Base-by-base conservation (phyloP, 1,139 yeast genomes). In the Magnusiomyces sp. region DNA sequence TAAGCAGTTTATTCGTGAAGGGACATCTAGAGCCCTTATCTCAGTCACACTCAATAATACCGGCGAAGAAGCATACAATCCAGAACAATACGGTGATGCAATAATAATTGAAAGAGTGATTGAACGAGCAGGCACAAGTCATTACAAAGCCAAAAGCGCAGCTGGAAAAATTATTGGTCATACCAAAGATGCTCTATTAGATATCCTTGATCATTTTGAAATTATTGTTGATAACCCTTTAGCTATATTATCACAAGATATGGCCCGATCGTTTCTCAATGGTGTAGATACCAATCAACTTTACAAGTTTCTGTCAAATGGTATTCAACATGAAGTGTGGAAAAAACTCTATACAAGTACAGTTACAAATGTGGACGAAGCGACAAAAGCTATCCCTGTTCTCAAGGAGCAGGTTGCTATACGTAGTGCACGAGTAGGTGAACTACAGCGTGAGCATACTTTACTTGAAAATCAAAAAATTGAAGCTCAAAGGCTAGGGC, bases 161-260 rank as follows among this genome's bases (percentile, higher is more conserved):
- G 59, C 57, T 4, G 82, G 83, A 2, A 75, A 71, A 52, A 72
- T 72, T 1, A 65, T 86, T 0, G 78, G 88, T 2, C 72, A 71
- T 9, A 84, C 81, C 59, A 83, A 81, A 54, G 71, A 75, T 23
- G 84, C 80, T 7, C 68, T 92, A 37, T 88, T 81, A 55, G 77
- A 76, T 11, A 82, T 92, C 7, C 67, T 89, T 42, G 79, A 78
- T 55, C 77, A 75, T 55, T 88, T 84, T 62, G 80, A 84, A 43
- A 82, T 92, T 45, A 81, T 89, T 2, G 83, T 92, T 19, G 94
- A 84, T 59, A 94, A 94, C 60, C 97, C 97, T 6, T 79, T 94
- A 76, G 88, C 95, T 1, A 86, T 94, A 59, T 71, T 94, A 48
- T 88, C 95, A 0, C 99, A 94, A 64, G 97, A 94, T 59, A 86